Conservation (phyloP, 73 alveolate genomes). For the Paraurostyla sp. region DNA sequence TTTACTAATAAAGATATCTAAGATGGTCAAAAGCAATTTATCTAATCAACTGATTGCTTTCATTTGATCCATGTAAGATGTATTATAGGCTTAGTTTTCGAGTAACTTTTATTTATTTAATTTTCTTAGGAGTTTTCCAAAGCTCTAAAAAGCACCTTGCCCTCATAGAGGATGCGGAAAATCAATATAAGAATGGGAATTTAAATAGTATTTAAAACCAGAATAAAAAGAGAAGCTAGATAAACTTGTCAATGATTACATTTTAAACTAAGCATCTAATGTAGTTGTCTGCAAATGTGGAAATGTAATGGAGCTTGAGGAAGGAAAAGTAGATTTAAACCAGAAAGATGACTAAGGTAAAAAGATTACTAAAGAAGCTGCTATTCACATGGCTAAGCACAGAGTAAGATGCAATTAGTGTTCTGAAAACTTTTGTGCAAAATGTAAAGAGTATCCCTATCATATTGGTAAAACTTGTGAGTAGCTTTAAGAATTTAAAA, state of each 20-base stretch:
- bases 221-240: conserved; percentile 74
- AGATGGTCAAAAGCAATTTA: conserved; percentile 35
- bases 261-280: conserved; percentile 51
- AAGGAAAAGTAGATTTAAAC: conserved; percentile 80
- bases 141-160: conserved; percentile 74
- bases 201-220: conserved; percentile 66
- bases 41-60: conserved; percentile 55
- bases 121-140: conserved; percentile 47
- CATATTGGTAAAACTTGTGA: conserved; percentile 92
- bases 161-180: conserved; percentile 56
- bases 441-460: conserved; percentile 90
- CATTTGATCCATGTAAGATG: conserved; percentile 56
- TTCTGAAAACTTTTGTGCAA: conserved; percentile 82
- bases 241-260: conserved; percentile 26
- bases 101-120: conserved; percentile 17
- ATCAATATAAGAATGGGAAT: conserved; percentile 59
- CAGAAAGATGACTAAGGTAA: conserved; percentile 54
- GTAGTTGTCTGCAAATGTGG: conserved; percentile 77
- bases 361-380: conserved; percentile 66
- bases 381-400: conserved; percentile 81
- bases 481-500: conserved; percentile 66
- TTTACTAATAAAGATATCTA: conserved; percentile 12
- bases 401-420: conserved; percentile 87
- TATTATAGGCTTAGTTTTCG: conserved; percentile 27
- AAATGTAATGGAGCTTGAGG: conserved; percentile 74